These are phyloP conservation scores for Penicillium ucsense DNA, from an alignment of 495 filamentous ascomycete species.

Conservation along the genomic window DNA sequence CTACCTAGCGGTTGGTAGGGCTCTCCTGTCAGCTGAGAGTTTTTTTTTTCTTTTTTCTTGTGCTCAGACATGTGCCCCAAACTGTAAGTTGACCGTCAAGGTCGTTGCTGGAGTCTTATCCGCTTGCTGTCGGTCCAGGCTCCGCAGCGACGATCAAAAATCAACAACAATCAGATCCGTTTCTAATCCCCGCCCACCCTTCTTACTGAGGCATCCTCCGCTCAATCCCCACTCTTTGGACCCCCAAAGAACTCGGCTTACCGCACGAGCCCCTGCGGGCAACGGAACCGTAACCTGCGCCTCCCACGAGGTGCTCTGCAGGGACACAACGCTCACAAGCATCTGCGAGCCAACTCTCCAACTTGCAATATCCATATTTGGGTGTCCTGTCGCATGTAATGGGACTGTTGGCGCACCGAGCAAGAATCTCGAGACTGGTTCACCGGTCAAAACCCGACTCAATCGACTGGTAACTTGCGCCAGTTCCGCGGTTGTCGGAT, in stretches of 20 bases:
- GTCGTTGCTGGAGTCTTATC: no score
- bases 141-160: not conserved
- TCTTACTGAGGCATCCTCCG: constrained; percentile 3
- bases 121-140: no score
- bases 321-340: constrained; percentile 10
- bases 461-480: constrained; percentile 11
- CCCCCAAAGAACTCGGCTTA: constrained; percentile 7
- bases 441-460: constrained; percentile 10
- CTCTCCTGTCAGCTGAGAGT: no score
- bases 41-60: no score
- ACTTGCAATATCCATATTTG: constrained; percentile 10
- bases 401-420: constrained; percentile 8
- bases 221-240: constrained; percentile 5
- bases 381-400: constrained; percentile 2
- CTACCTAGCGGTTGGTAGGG: no score
- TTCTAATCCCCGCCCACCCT: constrained; percentile 5
- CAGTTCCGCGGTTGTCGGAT: constrained; percentile 15
- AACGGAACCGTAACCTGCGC: constrained; percentile 3
- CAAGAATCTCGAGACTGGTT: constrained; percentile 7
- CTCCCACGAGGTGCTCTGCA: constrained; percentile 8
- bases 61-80: no score
- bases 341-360: constrained; percentile 9
- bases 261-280: not conserved
- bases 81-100: no score
- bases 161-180: constrained; percentile 10